phyloP scores from a whole-genome alignment of 306 rosid species.

The Pyrus betulifolia region DNA sequence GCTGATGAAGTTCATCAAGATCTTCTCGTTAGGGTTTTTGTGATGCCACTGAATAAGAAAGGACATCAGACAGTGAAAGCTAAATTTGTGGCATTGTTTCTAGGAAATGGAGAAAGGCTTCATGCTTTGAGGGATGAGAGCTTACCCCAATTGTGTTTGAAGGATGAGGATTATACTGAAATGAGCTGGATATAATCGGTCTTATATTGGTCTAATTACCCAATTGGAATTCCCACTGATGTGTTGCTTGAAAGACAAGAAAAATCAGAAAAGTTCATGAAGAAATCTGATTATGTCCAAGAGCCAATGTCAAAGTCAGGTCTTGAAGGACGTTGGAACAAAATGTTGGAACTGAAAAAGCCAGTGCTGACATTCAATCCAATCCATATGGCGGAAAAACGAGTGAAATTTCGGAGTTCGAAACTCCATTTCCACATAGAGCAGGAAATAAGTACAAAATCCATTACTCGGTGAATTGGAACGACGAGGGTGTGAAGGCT shows the following conservation, averaged over 20 bases:
- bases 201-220: conserved; percentile 52
- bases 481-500: conserved; percentile 34
- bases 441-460: conserved; percentile 59
- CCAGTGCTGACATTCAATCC: conserved; percentile 46
- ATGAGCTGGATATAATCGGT: conserved; percentile 61
- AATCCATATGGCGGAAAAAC: conserved; percentile 65
- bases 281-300: conserved; percentile 68
- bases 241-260: conserved; percentile 49
- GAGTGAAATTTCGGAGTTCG: conserved; percentile 50
- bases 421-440: conserved; percentile 68
- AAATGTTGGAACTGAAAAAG: conserved; percentile 50
- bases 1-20: conserved; percentile 38
- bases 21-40: conserved; percentile 50
- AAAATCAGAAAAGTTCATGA: conserved; percentile 35
- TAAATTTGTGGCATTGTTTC: conserved; percentile 51
- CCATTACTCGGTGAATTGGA: conserved; percentile 63
- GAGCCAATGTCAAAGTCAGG: conserved; percentile 35
- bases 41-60: conserved; percentile 41
- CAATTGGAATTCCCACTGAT: conserved; percentile 35
- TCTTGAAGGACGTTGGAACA: conserved; percentile 56
- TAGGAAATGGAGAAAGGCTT: conserved; percentile 40
- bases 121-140: conserved; percentile 30
- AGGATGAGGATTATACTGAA: conserved; percentile 37
- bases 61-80: conserved; percentile 36
- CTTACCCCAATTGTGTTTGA: conserved; percentile 47